phyloP scores from a whole-genome alignment of 2,329 filamentous ascomycete species.

The Pseudogymnoascus sp. region DNA sequence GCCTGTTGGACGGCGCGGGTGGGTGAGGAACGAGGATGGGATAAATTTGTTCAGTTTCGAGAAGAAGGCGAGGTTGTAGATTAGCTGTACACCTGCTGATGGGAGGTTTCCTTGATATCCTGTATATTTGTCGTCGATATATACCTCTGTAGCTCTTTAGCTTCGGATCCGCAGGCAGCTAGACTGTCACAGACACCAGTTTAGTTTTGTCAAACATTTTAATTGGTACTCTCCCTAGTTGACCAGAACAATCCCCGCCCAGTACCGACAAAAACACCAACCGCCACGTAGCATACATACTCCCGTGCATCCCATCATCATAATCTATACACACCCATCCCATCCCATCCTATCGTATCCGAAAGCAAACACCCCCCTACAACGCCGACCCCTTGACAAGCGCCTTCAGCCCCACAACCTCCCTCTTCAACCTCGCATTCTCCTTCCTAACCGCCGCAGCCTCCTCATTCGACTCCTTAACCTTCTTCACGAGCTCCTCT shows the following conservation, averaged over 20 bases:
- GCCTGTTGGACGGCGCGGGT: slow-evolving; percentile 39
- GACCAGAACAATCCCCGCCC: neutral
- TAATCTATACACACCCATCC: slow-evolving; percentile 2
- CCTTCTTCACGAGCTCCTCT: slow-evolving; percentile 62
- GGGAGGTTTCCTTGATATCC: neutral
- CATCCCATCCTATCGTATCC: neutral
- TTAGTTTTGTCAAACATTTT: neutral
- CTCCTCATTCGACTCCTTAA: slow-evolving; percentile 72
- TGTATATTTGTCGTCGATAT: neutral
- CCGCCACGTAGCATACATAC: slow-evolving; percentile 1
- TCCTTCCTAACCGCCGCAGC: slow-evolving; percentile 71
- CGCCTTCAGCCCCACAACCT: slow-evolving; percentile 47
- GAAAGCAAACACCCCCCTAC: neutral
- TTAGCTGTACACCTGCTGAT: neutral
- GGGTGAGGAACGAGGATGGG: slow-evolving; percentile 30
- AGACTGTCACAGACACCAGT: neutral
- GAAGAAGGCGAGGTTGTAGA: slow-evolving; percentile 16
- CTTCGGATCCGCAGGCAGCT: neutral
- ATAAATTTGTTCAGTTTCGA: slow-evolving; percentile 32
- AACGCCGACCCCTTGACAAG: slow-evolving; percentile 3
- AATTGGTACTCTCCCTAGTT: slow-evolving; percentile 1
- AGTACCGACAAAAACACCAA: neutral
- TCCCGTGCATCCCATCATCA: neutral
- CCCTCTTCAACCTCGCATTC: slow-evolving; percentile 72
- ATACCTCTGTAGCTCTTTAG: neutral